Percentiles rank a stretch among this genome's conserved stretches.
Conservation (phyloP, 1,139 yeast genomes). For the Wickerhamomyces sp. region DNA sequence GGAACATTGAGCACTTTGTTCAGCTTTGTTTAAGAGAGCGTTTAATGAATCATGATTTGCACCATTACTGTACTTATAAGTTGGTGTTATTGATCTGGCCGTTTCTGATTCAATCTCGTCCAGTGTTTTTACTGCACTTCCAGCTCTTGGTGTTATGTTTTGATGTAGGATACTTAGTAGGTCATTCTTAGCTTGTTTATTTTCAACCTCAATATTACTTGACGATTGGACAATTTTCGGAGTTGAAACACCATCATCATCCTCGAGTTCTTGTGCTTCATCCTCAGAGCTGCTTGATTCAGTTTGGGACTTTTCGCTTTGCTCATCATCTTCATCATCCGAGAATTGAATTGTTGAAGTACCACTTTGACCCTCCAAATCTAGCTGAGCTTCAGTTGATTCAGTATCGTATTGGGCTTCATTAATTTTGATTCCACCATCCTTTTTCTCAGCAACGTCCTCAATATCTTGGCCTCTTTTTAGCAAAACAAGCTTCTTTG, state of each 20-base stretch:
- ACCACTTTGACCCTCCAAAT: constrained; percentile 9
- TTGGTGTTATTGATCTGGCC: neutral
- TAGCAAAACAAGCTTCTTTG: constrained; percentile 25
- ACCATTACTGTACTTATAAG: neutral
- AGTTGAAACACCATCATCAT: neutral
- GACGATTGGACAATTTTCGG: neutral
- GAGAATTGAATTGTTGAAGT: constrained; percentile 10
- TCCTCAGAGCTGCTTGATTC: constrained; percentile 1
- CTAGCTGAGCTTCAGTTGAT: constrained; percentile 2
- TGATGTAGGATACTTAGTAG: neutral
- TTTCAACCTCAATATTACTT: no score
- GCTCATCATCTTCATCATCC: constrained; percentile 7
- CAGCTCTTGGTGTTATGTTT: neutral
- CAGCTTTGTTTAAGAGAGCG: neutral
- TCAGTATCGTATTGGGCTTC: neutral
- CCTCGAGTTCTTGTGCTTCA: neutral
- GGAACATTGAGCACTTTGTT: neutral
- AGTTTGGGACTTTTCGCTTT: constrained; percentile 1
- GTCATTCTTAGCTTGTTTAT: neutral
- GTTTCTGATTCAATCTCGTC: constrained; percentile 4
- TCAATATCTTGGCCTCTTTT: constrained; percentile 30
- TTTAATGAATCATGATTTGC: neutral
- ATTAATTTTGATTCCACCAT: constrained; percentile 5
- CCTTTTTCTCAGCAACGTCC: constrained; percentile 2
- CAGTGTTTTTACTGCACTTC: neutral